phyloP scores from a whole-genome alignment of 1,139 yeast species.

The Diutina rugosa region DNA sequence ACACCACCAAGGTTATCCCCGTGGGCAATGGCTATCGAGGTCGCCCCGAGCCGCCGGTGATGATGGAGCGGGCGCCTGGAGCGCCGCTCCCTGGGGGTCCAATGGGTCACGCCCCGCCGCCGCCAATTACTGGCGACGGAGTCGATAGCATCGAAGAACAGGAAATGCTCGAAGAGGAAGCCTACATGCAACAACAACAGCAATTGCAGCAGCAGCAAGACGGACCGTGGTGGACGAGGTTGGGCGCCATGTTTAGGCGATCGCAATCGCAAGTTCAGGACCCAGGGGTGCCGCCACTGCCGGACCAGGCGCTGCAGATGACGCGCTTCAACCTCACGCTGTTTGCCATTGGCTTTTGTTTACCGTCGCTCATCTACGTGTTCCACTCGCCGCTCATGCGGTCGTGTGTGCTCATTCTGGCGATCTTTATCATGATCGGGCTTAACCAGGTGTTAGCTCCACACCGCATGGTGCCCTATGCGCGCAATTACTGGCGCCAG shows the following conservation, averaged over 20 bases:
- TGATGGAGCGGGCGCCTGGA: background rate
- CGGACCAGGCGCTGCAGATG: background rate
- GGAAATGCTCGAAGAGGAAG: background rate
- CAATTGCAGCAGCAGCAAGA: background rate
- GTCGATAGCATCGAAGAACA: background rate
- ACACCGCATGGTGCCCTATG: background rate
- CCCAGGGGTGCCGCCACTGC: background rate
- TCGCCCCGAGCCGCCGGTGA: background rate
- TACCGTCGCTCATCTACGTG: background rate
- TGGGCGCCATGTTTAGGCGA: background rate
- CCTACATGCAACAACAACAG: background rate
- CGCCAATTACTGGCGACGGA: background rate
- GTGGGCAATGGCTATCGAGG: background rate
- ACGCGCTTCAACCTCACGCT: background rate
- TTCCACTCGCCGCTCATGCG: background rate
- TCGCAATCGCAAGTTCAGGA: background rate
- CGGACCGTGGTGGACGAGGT: background rate
- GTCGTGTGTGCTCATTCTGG: background rate
- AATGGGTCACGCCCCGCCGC: background rate
- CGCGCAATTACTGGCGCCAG: background rate
- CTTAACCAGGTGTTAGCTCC: background rate
- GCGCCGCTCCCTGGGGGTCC: background rate
- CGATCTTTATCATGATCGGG: background rate
- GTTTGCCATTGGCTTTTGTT: conserved; percentile 1
- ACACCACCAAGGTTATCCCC: background rate